Evolutionary conservation across 2,329 filamentous ascomycete genomes (phyloP).

Genomic region (Aspergillus fijiensis): DNA sequence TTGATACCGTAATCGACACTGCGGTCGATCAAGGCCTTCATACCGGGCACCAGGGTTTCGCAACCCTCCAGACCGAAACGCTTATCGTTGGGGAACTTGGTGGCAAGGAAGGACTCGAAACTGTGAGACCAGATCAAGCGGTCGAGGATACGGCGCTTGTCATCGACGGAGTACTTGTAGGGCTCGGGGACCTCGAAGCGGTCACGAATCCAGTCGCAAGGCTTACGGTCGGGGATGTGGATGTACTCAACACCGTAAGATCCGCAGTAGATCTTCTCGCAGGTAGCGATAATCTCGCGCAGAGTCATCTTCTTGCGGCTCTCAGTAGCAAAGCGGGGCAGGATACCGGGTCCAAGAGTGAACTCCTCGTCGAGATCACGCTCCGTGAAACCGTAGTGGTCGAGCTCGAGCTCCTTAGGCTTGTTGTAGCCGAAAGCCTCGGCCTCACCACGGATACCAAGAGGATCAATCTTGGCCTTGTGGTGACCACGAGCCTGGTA

Average conservation of each 20-base stretch:
- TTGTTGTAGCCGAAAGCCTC: conserved; percentile 81
- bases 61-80: conserved; percentile 97
- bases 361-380: conserved; percentile 92
- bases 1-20: conserved; percentile 98
- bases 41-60: conserved; percentile 93
- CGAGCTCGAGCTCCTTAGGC: conserved; percentile 88
- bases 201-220: conserved; percentile 97
- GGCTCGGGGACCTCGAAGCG: conserved; percentile 90
- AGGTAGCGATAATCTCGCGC: conserved; percentile 87
- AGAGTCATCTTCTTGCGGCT: conserved; percentile 93
- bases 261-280: conserved; percentile 94
- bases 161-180: conserved; percentile 96
- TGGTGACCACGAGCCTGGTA: conserved; percentile 98
- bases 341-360: conserved; percentile 85
- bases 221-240: conserved; percentile 94
- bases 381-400: conserved; percentile 93
- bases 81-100: conserved; percentile 99
- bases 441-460: conserved; percentile 85
- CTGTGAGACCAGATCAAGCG: conserved; percentile 98
- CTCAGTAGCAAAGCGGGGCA: conserved; percentile 88
- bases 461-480: conserved; percentile 95
- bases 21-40: conserved; percentile 98
- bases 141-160: conserved; percentile 97
- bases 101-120: conserved; percentile 92
- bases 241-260: conserved; percentile 99